These are phyloP conservation scores for Yamadazyma mexicana DNA, from an alignment of 1,139 yeast genomes.

Conservation along the genomic window DNA sequence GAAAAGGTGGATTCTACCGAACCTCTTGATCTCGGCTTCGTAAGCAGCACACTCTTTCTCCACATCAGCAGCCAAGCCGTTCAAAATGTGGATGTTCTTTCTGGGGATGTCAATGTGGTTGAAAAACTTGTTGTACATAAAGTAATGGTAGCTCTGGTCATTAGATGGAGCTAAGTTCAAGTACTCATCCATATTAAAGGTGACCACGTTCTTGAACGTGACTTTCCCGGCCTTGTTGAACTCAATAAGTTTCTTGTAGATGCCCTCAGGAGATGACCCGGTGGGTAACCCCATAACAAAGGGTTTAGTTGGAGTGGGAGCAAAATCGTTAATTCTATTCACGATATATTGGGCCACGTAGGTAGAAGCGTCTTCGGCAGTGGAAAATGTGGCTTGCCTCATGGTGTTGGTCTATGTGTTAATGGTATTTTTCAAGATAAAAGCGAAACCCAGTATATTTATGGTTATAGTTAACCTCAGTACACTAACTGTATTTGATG, in stretches of 20 bases:
- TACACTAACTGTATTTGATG: not conserved
- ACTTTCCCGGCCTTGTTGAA: slow-evolving; percentile 47
- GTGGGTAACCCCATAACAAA: slow-evolving; percentile 66
- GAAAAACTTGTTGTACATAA: slow-evolving; percentile 60
- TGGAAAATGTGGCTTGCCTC: slow-evolving; percentile 43
- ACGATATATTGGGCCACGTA: slow-evolving; percentile 53
- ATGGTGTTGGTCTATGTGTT: slow-evolving; percentile 8
- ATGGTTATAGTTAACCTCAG: too few species aligned
- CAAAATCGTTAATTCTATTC: slow-evolving; percentile 42
- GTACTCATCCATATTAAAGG: slow-evolving; percentile 67
- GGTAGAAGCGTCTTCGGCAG: slow-evolving; percentile 46
- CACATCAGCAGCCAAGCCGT: slow-evolving; percentile 50
- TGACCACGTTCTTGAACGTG: slow-evolving; percentile 55
- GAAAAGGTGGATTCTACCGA: slow-evolving; percentile 57
- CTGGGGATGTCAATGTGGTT: slow-evolving; percentile 58
- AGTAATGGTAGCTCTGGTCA: slow-evolving; percentile 59
- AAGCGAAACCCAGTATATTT: not conserved
- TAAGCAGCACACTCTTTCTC: slow-evolving; percentile 50
- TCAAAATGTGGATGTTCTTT: slow-evolving; percentile 55
- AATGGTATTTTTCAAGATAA: too few species aligned
- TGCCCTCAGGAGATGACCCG: slow-evolving; percentile 65
- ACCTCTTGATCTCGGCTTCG: slow-evolving; percentile 49
- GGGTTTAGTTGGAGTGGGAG: slow-evolving; percentile 49
- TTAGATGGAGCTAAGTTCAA: slow-evolving; percentile 49
- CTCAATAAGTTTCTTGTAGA: slow-evolving; percentile 48